Conservation (phyloP, 2,329 filamentous ascomycete genomes). For the Aspergillus pseudonomiae region DNA sequence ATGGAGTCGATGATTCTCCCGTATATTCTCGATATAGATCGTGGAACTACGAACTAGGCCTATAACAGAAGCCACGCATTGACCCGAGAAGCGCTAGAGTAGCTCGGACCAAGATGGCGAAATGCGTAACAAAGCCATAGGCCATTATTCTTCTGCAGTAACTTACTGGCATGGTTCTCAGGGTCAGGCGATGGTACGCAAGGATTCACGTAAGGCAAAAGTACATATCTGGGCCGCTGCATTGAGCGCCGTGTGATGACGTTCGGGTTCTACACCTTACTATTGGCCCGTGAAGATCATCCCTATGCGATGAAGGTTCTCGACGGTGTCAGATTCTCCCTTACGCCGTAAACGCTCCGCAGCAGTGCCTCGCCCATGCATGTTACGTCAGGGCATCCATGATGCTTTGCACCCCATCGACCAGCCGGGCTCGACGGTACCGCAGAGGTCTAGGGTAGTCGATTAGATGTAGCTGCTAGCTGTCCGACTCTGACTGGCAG, state of each 20-base stretch:
- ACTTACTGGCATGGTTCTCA: not conserved
- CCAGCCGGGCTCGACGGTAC: not conserved
- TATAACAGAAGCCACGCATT: not conserved
- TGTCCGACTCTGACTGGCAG: constrained; percentile 9
- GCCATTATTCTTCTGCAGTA: not conserved
- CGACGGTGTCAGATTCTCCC: not conserved
- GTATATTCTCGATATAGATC: constrained; percentile 2
- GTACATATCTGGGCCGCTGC: constrained; percentile 9
- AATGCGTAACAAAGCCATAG: constrained; percentile 7
- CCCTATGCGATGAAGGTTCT: constrained; percentile 2
- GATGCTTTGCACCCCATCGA: not conserved
- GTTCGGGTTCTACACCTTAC: not conserved
- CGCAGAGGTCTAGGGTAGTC: constrained; percentile 2
- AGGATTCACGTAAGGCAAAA: not conserved
- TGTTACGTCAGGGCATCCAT: constrained; percentile 1
- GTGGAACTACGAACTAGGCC: not conserved
- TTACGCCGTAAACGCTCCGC: not conserved
- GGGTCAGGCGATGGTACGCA: constrained; percentile 1
- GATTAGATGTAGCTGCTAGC: not conserved
- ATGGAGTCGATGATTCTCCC: not conserved
- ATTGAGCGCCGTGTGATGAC: constrained; percentile 10
- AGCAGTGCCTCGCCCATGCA: not conserved
- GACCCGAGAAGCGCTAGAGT: not conserved
- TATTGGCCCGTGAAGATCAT: not conserved
- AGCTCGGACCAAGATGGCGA: constrained; percentile 4